These are phyloP conservation scores for Spatholobus suberectus DNA, from an alignment of 306 rosid species.

Conservation along the genomic window DNA sequence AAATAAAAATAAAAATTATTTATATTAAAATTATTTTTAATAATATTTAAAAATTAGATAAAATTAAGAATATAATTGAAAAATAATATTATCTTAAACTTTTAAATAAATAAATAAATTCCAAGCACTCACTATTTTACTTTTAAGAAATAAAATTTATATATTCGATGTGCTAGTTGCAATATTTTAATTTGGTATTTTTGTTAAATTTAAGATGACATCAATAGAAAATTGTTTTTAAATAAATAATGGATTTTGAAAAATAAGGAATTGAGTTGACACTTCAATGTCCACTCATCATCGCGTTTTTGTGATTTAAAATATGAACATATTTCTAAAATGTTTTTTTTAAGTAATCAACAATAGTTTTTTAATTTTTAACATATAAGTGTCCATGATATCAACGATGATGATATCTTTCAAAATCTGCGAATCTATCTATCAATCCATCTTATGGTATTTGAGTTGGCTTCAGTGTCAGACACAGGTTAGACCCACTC, in stretches of 20 bases:
- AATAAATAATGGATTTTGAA: not conserved
- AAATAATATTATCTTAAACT: too few species aligned
- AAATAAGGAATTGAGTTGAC: not conserved
- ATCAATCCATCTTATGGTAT: conserved; percentile 51
- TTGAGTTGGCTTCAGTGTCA: conserved; percentile 53
- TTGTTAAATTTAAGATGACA: not conserved
- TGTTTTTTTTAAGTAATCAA: not conserved
- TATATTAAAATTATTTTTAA: too few species aligned
- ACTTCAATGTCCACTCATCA: not conserved
- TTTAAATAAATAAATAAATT: too few species aligned
- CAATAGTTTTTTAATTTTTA: not conserved
- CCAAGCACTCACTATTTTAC: not conserved
- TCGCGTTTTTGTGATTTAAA: not conserved
- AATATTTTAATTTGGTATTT: not conserved
- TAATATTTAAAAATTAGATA: too few species aligned
- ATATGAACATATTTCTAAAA: not conserved
- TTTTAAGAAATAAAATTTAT: not conserved
- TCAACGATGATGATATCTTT: conserved; percentile 52
- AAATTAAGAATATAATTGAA: too few species aligned
- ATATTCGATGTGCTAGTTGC: not conserved
- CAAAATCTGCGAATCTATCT: conserved; percentile 53
- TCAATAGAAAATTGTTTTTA: not conserved
- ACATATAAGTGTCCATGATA: conserved; percentile 42
- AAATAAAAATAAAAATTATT: too few species aligned
- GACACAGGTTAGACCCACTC: too few species aligned